Base-by-base conservation (phyloP, 2,329 filamentous ascomycete genomes). In the Colletotrichum lupini region DNA sequence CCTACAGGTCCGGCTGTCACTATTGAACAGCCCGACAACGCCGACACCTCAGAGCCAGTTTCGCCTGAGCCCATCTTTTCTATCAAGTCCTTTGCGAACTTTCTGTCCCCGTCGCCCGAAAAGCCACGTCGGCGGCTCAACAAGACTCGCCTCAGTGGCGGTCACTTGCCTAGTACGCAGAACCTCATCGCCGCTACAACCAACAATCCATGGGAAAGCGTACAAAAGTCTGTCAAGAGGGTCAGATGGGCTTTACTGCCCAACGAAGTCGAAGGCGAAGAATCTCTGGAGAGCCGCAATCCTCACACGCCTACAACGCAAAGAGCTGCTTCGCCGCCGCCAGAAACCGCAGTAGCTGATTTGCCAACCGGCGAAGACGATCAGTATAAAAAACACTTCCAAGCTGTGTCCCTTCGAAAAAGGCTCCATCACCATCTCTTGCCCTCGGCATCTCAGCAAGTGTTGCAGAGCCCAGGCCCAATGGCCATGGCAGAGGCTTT, bases 401-500 rank as follows among this genome's bases (percentile, higher is more conserved):
- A 83, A 32, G 82, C 81, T 0, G 80, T 88, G 52, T 83, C 82
- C n/a, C 81, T 78, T 26, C 82, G 82, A 22, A 77, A 78, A 64
- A 80, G 79, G 53, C 75, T 76, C 5, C 76, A 78, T 26, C 77
- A 78, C 61, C 80, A 78, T 16, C 76, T 87, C 1, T 76, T 87
- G 2, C 85, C 85, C 5, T 83, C 82, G 22, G 81, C 79, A 14
- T 87, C 85, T 5, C 86, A 88, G 73, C 82, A 82, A 73, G 78
- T 71, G 12, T 79, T 78, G 14, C 75, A 79, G 46, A 88, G 85
- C 37, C 84, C 85, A 7, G 77, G 77, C 0, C 74, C 86, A 19
- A 82, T 80, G 67, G 87, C 85, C 7, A 88, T 88, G 85, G 87
- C 87, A 0, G 81, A 86, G 72, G 85, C 85, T 7, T 89, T 89